phyloP scores from a whole-genome alignment of 2,329 filamentous ascomycete genomes.

The Aotearoamyces nothofagi region DNA sequence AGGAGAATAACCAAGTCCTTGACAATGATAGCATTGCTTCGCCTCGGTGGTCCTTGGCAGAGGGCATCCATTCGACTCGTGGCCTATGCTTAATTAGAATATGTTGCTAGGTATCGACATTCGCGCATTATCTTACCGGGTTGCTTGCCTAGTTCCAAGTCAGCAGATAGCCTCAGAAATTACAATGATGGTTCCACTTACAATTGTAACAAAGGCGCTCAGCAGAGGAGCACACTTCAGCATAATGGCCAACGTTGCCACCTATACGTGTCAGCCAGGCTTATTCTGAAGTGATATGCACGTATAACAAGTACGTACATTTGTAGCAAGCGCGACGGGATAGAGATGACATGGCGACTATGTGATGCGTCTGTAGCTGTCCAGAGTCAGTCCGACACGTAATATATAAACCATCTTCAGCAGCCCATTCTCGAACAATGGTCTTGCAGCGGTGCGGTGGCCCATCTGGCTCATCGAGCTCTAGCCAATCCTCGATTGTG shows the following conservation, averaged over 20 bases:
- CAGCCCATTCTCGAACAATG: constrained; percentile 17
- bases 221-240: constrained; percentile 90
- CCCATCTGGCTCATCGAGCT: constrained; percentile 13
- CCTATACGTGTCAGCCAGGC: too few species aligned
- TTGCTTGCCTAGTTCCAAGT: constrained; percentile 50
- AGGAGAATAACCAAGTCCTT: too few species aligned
- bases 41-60: constrained; percentile 93
- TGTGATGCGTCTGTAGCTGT: constrained; percentile 19
- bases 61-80: constrained; percentile 96
- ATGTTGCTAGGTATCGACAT: too few species aligned
- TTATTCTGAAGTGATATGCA: background rate
- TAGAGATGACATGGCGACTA: constrained; percentile 55
- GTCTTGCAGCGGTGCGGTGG: constrained; percentile 20
- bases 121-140: constrained; percentile 36
- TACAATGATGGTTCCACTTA: too few species aligned
- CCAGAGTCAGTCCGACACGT: constrained; percentile 22
- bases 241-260: constrained; percentile 68
- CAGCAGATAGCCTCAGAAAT: too few species aligned
- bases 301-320: constrained; percentile 28
- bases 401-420: constrained; percentile 18
- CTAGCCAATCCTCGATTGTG: constrained; percentile 19
- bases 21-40: constrained; percentile 99
- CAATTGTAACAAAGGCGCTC: constrained; percentile 99
- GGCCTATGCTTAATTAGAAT: constrained; percentile 35
- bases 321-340: constrained; percentile 63